These are phyloP conservation scores for Blastomyces percursus DNA, from an alignment of 2,329 filamentous ascomycete genomes.

Conservation along the genomic window DNA sequence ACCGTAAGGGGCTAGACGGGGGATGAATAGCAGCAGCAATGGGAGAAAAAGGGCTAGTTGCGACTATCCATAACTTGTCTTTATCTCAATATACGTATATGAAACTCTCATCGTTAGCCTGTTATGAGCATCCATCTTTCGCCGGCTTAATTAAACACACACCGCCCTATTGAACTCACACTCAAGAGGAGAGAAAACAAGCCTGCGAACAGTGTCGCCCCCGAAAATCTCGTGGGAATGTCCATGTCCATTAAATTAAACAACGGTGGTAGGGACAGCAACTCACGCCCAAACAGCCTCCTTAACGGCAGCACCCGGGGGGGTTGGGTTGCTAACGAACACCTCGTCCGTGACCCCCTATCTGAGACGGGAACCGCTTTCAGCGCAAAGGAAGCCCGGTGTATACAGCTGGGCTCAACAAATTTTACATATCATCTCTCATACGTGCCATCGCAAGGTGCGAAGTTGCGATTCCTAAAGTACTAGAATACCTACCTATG, in stretches of 20 bases:
- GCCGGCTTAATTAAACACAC: no score
- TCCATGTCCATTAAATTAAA: neutral
- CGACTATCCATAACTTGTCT: no score
- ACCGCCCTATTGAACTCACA: no score
- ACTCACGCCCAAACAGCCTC: neutral
- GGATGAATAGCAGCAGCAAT: no score
- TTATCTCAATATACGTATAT: no score
- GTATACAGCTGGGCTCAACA: neutral
- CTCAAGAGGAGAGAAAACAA: no score
- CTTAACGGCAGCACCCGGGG: neutral
- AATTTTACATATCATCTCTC: slow-evolving; percentile 1
- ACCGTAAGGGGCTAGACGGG: no score
- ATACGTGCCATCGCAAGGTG: neutral
- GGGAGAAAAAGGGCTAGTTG: no score
- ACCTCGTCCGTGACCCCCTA: neutral
- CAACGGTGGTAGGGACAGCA: neutral
- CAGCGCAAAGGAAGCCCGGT: neutral
- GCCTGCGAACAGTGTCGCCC: no score
- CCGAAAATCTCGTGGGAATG: neutral
- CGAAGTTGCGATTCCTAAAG: neutral
- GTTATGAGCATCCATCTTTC: no score
- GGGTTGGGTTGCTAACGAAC: no score
- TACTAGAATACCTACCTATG: neutral
- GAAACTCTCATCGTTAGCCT: no score
- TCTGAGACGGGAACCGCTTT: neutral